A percentile compares a stretch with the other conserved stretches of the same genome.
These are phyloP conservation scores for Venturia pyrina DNA, from an alignment of 2,329 filamentous ascomycete species.

Conservation along the genomic window DNA sequence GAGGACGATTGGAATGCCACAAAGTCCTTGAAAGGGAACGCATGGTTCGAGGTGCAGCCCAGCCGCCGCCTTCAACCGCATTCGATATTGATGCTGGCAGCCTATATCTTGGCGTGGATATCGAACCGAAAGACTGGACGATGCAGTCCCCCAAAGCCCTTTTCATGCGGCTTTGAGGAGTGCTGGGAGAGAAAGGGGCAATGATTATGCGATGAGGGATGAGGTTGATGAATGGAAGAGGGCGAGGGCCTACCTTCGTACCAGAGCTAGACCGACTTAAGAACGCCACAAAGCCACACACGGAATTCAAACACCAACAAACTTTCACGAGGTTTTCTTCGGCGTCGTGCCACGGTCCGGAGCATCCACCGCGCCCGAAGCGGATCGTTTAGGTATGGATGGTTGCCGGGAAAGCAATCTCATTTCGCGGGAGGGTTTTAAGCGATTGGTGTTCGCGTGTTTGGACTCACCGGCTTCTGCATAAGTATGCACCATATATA, in stretches of 20 bases:
- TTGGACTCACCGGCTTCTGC: neutral
- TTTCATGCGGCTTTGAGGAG: neutral
- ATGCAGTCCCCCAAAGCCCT: neutral
- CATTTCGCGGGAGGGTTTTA: neutral
- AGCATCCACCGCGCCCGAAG: neutral
- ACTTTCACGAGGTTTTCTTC: neutral
- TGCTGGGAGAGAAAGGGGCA: neutral
- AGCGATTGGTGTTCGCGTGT: neutral
- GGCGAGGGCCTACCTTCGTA: too few species aligned
- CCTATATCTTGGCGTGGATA: neutral
- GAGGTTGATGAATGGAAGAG: neutral
- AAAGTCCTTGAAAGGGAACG: neutral
- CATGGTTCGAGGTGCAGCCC: neutral
- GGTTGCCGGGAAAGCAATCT: neutral
- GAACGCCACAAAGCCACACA: neutral
- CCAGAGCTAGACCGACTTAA: neutral
- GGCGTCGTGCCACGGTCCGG: neutral
- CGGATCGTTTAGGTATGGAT: neutral
- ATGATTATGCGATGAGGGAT: neutral
- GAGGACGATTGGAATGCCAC: neutral
- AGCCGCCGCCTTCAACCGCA: neutral
- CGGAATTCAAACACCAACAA: neutral
- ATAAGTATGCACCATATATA: neutral
- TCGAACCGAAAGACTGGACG: neutral
- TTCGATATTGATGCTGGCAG: neutral